Evolutionary conservation across 2,329 filamentous ascomycete species (phyloP).

Genomic region (Aspergillus pseudotamarii): DNA sequence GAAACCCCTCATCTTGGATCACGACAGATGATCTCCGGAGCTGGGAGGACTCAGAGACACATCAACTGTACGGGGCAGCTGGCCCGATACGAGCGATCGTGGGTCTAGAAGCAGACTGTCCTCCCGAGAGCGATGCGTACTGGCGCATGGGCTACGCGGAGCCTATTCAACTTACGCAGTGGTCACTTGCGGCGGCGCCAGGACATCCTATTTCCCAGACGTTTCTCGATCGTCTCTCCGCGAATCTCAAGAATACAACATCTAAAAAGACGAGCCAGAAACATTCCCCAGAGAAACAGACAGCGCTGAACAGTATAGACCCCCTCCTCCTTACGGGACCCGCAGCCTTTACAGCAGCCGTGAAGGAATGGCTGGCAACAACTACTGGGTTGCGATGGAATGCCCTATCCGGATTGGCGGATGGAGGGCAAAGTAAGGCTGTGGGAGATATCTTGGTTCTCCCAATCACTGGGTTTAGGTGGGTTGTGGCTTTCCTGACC

Average conservation of each 20-base stretch:
- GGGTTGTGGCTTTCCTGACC: background rate
- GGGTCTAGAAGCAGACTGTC: slow-evolving; percentile 36
- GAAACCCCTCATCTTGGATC: slow-evolving; percentile 32
- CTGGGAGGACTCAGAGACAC: slow-evolving; percentile 31
- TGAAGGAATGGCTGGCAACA: slow-evolving; percentile 26
- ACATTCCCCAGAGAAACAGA: background rate
- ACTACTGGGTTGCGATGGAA: slow-evolving; percentile 33
- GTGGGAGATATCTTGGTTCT: slow-evolving; percentile 35
- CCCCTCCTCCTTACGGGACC: slow-evolving; percentile 35
- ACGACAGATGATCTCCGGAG: slow-evolving; percentile 24
- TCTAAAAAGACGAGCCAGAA: background rate
- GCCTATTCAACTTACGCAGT: slow-evolving; percentile 37
- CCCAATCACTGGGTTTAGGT: slow-evolving; percentile 40
- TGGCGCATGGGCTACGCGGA: slow-evolving; percentile 39
- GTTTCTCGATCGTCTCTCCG: slow-evolving; percentile 28
- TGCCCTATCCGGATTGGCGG: slow-evolving; percentile 31
- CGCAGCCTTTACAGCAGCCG: slow-evolving; percentile 31
- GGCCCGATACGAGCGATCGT: slow-evolving; percentile 28
- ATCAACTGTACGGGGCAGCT: slow-evolving; percentile 21
- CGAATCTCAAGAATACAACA: background rate
- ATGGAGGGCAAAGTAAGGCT: slow-evolving; percentile 32
- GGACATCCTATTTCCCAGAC: slow-evolving; percentile 31
- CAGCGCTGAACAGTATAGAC: slow-evolving; percentile 23
- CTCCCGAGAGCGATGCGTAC: slow-evolving; percentile 28
- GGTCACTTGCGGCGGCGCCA: slow-evolving; percentile 32